These are phyloP conservation scores for Graphium sp. DNA, from an alignment of 2,329 filamentous ascomycete genomes.

Conservation along the genomic window DNA sequence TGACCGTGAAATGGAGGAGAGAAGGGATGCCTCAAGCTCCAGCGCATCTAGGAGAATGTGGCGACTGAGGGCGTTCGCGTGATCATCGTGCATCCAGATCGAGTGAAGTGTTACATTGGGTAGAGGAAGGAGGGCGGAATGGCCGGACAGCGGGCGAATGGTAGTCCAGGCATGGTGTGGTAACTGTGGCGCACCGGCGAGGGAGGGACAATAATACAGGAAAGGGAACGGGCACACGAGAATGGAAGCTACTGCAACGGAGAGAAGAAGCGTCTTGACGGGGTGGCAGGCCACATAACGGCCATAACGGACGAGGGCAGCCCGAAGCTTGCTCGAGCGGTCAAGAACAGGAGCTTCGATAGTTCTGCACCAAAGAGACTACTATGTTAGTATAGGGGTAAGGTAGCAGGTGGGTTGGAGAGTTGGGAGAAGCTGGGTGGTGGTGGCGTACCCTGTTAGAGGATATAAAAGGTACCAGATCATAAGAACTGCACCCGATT, in stretches of 20 bases:
- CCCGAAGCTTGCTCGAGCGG: constrained; percentile 47
- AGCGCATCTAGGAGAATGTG: constrained; percentile 50
- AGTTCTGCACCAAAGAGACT: constrained; percentile 33
- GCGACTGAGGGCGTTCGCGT: constrained; percentile 57
- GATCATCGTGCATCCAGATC: constrained; percentile 66
- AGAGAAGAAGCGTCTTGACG: constrained; percentile 54
- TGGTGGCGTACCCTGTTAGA: constrained; percentile 49
- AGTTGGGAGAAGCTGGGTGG: constrained; percentile 1
- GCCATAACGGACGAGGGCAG: constrained; percentile 51
- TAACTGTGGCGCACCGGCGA: constrained; percentile 52
- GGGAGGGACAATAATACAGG: constrained; percentile 55
- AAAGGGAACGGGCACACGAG: constrained; percentile 63
- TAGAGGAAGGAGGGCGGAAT: constrained; percentile 23
- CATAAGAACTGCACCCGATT: constrained; percentile 29
- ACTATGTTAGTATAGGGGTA: no score
- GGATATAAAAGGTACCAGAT: constrained; percentile 68
- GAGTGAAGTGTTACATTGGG: constrained; percentile 70
- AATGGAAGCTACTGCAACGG: constrained; percentile 52
- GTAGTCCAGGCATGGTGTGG: constrained; percentile 73
- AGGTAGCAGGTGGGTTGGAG: no score
- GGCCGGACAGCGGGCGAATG: constrained; percentile 43
- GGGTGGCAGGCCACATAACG: constrained; percentile 57
- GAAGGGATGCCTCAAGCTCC: constrained; percentile 50
- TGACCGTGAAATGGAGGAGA: no score
- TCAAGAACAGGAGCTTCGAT: constrained; percentile 54